Percentiles rank a stretch among this genome's conserved stretches.
Conservation (phyloP, 495 filamentous ascomycete species). For the Aspergillus nidulans region DNA sequence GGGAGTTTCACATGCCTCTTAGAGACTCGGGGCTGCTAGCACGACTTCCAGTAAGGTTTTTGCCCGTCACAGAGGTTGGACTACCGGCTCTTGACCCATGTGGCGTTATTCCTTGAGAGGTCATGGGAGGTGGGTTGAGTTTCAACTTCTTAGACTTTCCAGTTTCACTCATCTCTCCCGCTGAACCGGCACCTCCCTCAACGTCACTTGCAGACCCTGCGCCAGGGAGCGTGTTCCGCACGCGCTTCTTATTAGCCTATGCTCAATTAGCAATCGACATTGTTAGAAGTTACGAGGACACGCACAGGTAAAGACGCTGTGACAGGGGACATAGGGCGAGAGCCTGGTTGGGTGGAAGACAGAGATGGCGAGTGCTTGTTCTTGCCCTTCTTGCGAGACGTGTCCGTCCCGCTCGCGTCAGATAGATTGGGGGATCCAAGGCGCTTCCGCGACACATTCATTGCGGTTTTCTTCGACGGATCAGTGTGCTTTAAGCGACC, state of each 20-base stretch:
- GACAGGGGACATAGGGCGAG: slow-evolving; percentile 49
- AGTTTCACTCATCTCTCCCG: slow-evolving; percentile 67
- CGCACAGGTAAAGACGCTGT: slow-evolving; percentile 34
- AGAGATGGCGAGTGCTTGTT: slow-evolving; percentile 53
- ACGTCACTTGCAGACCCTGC: slow-evolving; percentile 73
- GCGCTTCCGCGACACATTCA: slow-evolving; percentile 63
- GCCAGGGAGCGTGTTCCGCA: slow-evolving; percentile 34
- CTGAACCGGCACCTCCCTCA: slow-evolving; percentile 65
- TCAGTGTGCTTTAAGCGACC: slow-evolving; percentile 51
- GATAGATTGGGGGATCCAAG: slow-evolving; percentile 82
- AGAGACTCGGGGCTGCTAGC: slow-evolving; percentile 36
- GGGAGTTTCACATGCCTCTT: slow-evolving; percentile 24
- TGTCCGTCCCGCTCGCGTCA: slow-evolving; percentile 86
- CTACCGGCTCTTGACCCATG: slow-evolving; percentile 52
- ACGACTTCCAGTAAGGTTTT: slow-evolving; percentile 31
- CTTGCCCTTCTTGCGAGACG: slow-evolving; percentile 82
- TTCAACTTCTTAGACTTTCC: slow-evolving; percentile 67
- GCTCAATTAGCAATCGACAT: slow-evolving; percentile 18
- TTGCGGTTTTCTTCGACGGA: slow-evolving; percentile 53
- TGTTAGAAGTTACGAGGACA: neutral
- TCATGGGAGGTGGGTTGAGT: slow-evolving; percentile 46
- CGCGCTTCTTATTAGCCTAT: slow-evolving; percentile 45
- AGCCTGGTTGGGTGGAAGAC: slow-evolving; percentile 51
- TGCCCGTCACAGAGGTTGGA: slow-evolving; percentile 35
- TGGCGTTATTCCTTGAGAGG: slow-evolving; percentile 50